phyloP scores from a whole-genome alignment of 805 yeast genomes.

The Candida boidinii region DNA sequence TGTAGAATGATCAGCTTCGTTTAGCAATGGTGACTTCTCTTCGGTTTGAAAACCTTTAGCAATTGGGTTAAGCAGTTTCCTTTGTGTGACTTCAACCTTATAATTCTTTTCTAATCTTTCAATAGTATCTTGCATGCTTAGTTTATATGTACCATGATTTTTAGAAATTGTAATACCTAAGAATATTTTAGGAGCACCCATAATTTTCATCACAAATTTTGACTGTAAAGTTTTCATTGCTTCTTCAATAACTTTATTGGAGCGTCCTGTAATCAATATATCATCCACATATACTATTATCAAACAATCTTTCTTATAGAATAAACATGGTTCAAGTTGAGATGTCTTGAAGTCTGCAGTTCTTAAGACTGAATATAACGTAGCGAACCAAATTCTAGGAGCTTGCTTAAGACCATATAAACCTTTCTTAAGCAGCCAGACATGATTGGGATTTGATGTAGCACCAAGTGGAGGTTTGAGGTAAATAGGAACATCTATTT shows the following conservation, averaged over 20 bases:
- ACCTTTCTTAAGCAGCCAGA: constrained; percentile 3
- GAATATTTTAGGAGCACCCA: constrained; percentile 1
- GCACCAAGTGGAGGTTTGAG: constrained; percentile 2
- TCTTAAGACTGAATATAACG: not conserved
- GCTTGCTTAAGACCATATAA: constrained; percentile 4
- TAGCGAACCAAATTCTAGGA: constrained; percentile 1
- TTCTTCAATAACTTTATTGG: not conserved
- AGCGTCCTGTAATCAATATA: not conserved
- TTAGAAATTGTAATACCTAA: constrained; percentile 1
- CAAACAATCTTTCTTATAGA: not conserved
- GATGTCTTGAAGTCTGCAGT: not conserved
- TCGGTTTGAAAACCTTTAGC: constrained; percentile 1
- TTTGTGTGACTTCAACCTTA: not conserved
- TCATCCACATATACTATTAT: constrained; percentile 3
- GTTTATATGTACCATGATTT: too few species aligned
- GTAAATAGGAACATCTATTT: constrained; percentile 4
- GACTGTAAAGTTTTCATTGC: not conserved
- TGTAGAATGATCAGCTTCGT: not conserved
- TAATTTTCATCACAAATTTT: not conserved
- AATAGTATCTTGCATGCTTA: constrained; percentile 1
- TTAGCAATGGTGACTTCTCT: too few species aligned
- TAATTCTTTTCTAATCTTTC: not conserved
- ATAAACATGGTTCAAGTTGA: constrained; percentile 1
- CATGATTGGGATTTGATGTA: not conserved
- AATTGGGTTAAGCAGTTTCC: not conserved